These are phyloP conservation scores for Ceratorhiza oryzae-sativae DNA, from an alignment of 1,284 basidiomycete genomes.

Conservation along the genomic window DNA sequence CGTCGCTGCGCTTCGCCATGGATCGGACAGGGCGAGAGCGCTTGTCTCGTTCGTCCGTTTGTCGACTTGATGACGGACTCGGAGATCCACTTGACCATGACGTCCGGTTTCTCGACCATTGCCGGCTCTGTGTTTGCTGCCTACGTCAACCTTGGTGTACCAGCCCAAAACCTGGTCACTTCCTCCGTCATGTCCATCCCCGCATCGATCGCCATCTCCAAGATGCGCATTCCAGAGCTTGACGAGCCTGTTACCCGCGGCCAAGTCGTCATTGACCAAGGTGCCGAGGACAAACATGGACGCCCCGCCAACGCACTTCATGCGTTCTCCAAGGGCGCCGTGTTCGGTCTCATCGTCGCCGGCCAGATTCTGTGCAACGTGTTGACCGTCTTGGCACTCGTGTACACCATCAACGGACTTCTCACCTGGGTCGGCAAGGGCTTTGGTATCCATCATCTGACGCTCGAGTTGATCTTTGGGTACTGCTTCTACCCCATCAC, in stretches of 20 bases:
- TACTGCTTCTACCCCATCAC: slow-evolving; percentile 89
- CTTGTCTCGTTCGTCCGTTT: slow-evolving; percentile 84
- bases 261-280: slow-evolving; percentile 77
- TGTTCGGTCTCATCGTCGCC: slow-evolving; percentile 85
- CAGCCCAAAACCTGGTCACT: slow-evolving; percentile 78
- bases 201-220: slow-evolving; percentile 89
- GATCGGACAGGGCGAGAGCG: slow-evolving; percentile 88
- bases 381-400: slow-evolving; percentile 78
- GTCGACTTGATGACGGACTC: slow-evolving; percentile 88
- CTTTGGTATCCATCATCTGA: slow-evolving; percentile 83
- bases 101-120: slow-evolving; percentile 89
- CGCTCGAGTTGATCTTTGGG: slow-evolving; percentile 82
- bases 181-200: slow-evolving; percentile 95
- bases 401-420: slow-evolving; percentile 83
- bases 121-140: slow-evolving; percentile 87
- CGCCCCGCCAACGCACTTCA: slow-evolving; percentile 79
- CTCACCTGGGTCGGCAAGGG: slow-evolving; percentile 89
- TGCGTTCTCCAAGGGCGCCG: slow-evolving; percentile 86
- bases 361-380: slow-evolving; percentile 87
- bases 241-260: slow-evolving; percentile 89
- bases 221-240: slow-evolving; percentile 81
- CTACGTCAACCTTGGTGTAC: slow-evolving; percentile 84
- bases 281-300: slow-evolving; percentile 62
- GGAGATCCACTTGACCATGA: slow-evolving; percentile 89
- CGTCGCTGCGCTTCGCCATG: slow-evolving; percentile 91